phyloP scores from a whole-genome alignment of 805 yeast genomes.

The Yarrowia sp. region DNA sequence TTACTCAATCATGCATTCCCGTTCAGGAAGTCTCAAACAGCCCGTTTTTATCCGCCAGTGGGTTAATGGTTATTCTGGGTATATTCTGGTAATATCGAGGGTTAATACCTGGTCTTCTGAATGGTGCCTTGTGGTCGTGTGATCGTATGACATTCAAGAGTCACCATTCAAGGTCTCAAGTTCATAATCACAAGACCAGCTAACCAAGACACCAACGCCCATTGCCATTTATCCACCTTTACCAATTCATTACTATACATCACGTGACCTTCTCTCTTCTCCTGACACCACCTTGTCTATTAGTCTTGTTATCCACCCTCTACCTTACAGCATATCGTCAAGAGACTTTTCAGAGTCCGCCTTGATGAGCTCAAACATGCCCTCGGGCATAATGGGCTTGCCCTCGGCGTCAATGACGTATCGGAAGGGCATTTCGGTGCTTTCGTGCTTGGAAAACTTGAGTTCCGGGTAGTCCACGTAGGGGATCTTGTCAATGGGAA shows the following conservation, averaged over 20 bases:
- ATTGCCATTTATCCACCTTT: too few species aligned
- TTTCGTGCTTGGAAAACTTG: constrained; percentile 83
- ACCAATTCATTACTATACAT: too few species aligned
- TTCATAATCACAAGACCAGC: too few species aligned
- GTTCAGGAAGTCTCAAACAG: background rate
- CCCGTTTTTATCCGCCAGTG: background rate
- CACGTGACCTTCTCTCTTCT: too few species aligned
- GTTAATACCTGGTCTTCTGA: background rate
- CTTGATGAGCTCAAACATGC: constrained; percentile 86
- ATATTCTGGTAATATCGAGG: background rate
- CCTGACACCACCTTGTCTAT: too few species aligned
- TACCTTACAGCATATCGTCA: constrained; percentile 46
- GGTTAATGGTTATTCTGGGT: too few species aligned
- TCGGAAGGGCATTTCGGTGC: constrained; percentile 97
- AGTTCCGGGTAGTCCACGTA: constrained; percentile 95
- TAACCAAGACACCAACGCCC: too few species aligned
- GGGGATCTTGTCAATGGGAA: constrained; percentile 70
- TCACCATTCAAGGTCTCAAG: too few species aligned
- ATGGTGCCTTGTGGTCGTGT: background rate
- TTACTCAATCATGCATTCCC: background rate
- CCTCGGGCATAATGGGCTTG: constrained; percentile 86
- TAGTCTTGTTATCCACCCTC: background rate
- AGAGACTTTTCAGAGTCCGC: constrained; percentile 81
- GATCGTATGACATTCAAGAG: too few species aligned
- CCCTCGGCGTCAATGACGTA: constrained; percentile 69